These are phyloP conservation scores for Ceratocystis albifundus DNA, from an alignment of 2,329 filamentous ascomycete species.

Conservation along the genomic window DNA sequence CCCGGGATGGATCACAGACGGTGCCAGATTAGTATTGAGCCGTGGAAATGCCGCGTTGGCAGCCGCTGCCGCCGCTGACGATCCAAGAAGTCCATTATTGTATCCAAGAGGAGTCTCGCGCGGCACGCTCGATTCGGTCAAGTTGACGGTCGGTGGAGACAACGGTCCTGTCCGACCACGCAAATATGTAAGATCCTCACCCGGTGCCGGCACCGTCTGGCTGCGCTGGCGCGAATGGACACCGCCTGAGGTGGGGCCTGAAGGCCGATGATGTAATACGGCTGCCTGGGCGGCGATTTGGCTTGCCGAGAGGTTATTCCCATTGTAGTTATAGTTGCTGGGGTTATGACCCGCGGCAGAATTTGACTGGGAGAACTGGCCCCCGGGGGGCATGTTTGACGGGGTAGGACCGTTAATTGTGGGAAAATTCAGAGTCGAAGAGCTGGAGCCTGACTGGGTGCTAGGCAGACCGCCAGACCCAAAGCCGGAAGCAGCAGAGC, in stretches of 20 bases:
- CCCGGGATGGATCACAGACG: conserved; percentile 3
- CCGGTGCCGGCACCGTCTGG: conserved; percentile 47
- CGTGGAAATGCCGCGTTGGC: conserved; percentile 63
- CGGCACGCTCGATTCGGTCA: conserved; percentile 54
- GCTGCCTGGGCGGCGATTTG: conserved; percentile 72
- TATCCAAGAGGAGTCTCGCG: conserved; percentile 47
- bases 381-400: conserved; percentile 27
- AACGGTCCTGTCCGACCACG: conserved; percentile 32
- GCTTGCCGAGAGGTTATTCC: conserved; percentile 47
- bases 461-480: conserved; percentile 14
- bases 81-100: conserved; percentile 50
- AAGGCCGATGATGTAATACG: conserved; percentile 50
- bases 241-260: conserved; percentile 21
- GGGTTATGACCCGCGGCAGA: not conserved
- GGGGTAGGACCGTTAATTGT: conserved; percentile 33
- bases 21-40: conserved; percentile 17
- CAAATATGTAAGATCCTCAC: conserved; percentile 32
- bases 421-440: conserved; percentile 35
- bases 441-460: conserved; percentile 12
- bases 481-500: conserved; percentile 3
- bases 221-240: conserved; percentile 56
- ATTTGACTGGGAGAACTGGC: conserved; percentile 30
- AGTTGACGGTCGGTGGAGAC: conserved; percentile 51
- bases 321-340: conserved; percentile 25
- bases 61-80: conserved; percentile 56